Conservation (phyloP, 1,139 yeast genomes). For the Sugiyamaella japonica region DNA sequence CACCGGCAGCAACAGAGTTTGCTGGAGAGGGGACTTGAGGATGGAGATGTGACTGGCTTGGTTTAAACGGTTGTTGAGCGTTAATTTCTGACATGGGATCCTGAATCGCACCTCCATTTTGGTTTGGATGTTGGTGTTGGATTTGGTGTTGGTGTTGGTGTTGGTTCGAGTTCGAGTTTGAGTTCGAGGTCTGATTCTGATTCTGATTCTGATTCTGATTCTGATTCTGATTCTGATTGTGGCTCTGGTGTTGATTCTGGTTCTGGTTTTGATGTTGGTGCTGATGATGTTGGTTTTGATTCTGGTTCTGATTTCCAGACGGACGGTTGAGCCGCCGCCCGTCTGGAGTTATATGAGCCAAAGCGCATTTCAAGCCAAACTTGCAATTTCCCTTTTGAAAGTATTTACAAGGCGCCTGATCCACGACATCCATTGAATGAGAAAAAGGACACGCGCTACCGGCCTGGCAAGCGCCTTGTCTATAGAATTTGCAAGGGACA, state of each 20-base stretch:
- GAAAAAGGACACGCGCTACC: slow-evolving; percentile 91
- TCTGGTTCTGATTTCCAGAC: slow-evolving; percentile 21
- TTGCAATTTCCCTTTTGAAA: slow-evolving; percentile 93
- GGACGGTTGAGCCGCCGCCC: slow-evolving; percentile 73
- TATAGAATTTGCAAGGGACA: slow-evolving; percentile 91
- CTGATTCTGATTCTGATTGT: neutral
- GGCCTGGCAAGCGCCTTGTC: slow-evolving; percentile 93
- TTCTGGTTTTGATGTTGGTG: slow-evolving; percentile 14
- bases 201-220: slow-evolving; percentile 11
- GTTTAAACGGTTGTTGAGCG: neutral
- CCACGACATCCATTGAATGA: slow-evolving; percentile 67
- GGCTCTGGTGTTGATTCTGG: slow-evolving; percentile 10
- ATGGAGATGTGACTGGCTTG: slow-evolving; percentile 2
- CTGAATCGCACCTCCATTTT: neutral
- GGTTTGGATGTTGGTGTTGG: slow-evolving; percentile 3
- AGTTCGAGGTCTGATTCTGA: too few relatives aligned
- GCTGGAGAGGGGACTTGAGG: slow-evolving; percentile 6
- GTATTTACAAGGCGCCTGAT: slow-evolving; percentile 83
- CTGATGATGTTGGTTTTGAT: slow-evolving; percentile 19
- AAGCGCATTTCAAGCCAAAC: slow-evolving; percentile 89
- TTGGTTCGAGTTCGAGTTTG: neutral
- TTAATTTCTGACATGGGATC: neutral
- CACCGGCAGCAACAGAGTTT: neutral
- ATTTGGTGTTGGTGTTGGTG: neutral
- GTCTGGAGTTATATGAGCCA: slow-evolving; percentile 86